Evolutionary conservation across 768 basidiomycete genomes (phyloP), one percentile per base, ranked within the genome.

Genomic region (Lentinula guzmanii): DNA sequence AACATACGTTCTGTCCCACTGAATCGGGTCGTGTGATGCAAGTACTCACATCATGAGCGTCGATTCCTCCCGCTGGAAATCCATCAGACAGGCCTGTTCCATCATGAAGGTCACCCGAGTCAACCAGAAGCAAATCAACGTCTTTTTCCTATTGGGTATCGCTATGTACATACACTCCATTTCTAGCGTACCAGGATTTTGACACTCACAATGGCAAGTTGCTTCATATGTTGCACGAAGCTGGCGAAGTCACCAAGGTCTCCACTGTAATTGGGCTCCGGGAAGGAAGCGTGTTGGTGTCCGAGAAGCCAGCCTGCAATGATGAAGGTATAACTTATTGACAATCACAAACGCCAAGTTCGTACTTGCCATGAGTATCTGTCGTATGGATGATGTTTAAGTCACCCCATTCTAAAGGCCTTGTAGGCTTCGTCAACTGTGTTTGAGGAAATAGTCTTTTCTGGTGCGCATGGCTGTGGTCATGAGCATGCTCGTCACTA

Each of bases 331-430:
- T 13, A 18, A n/a, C 8, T 13, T 33, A 11, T 37, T 2, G 4
- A 24, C 11, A 33, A 9, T 37, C 16, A 53, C 15, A 16, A 18
- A 43, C 9, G 13, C 15, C 9, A 10, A 28, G 33, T 6, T 3
- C 11, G 33, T 8, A 24, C 56, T 13, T 28, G 28, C 60, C 84
- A 74, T 90, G 87, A 42, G 83, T 90, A 71, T 95, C 93, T 0
- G 94, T 95, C 2, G 92, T 95, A 67, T 88, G 86, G 51, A 95
- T 80, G 67, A 95, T 82, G 69, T 95, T 95, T 69, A 95, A 79
- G 67, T 95, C 91, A n/a, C 88, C 86, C 94, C 93, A 95, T 56
- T 84, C 82, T 13, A 96, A 79, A 24, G 84, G 81, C 18, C 86
- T 77, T 60, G 81, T 80, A 4, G 93, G 93, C 16, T 78, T 78